A percentile compares a stretch with the other conserved stretches of the same genome.
phyloP scores from a whole-genome alignment of 257 asterid species.

The Lavandula angustifolia region DNA sequence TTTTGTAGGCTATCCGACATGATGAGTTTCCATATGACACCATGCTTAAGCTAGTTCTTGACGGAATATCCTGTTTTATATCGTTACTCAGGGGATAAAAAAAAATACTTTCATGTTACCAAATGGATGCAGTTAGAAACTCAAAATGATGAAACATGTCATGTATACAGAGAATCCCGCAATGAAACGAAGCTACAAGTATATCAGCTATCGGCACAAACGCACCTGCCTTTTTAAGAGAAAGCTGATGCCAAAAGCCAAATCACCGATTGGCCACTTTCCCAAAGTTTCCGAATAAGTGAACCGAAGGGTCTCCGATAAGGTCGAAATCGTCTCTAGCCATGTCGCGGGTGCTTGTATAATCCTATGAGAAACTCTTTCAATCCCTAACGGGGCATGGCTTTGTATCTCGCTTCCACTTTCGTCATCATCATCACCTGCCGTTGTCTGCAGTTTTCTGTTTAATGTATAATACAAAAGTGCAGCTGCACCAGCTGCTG shows the following conservation, averaged over 20 bases:
- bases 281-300: constrained; percentile 98
- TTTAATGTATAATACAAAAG: constrained; percentile 85
- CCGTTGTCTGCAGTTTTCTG: constrained; percentile 57
- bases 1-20: neutral
- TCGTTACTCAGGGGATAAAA: neutral
- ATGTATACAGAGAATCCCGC: constrained; percentile 1
- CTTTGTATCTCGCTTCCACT: constrained; percentile 45
- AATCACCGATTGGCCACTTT: constrained; percentile 98
- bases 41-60: neutral
- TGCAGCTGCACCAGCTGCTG: constrained; percentile 99
- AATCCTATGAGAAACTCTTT: constrained; percentile 80
- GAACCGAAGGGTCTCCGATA: constrained; percentile 93
- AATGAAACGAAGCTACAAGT: constrained; percentile 8
- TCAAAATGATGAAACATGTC: neutral
- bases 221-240: constrained; percentile 93
- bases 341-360: constrained; percentile 99
- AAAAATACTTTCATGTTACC: no score
- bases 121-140: neutral
- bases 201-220: constrained; percentile 25
- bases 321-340: constrained; percentile 91
- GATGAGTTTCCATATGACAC: neutral
- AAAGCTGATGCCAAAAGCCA: constrained; percentile 97
- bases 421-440: constrained; percentile 59
- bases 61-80: neutral
- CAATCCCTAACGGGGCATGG: constrained; percentile 57